phyloP scores from a whole-genome alignment of 2,329 filamentous ascomycete species.

The Alternaria gaisen region DNA sequence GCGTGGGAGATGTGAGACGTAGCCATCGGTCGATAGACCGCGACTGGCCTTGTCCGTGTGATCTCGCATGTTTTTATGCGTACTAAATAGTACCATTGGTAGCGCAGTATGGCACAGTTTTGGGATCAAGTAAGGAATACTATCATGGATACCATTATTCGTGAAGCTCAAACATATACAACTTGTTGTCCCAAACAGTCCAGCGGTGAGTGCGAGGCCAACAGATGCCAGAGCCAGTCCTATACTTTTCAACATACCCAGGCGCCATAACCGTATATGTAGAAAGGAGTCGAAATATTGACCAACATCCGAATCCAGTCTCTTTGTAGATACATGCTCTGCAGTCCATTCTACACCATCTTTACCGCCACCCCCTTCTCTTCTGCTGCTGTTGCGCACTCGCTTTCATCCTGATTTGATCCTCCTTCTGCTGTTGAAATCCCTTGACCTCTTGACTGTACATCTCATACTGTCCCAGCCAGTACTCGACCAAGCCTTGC shows the following conservation, averaged over 20 bases:
- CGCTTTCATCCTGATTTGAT: slow-evolving; percentile 35
- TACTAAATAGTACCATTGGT: background rate
- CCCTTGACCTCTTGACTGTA: slow-evolving; percentile 43
- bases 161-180: slow-evolving; percentile 8
- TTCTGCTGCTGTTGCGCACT: slow-evolving; percentile 21
- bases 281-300: background rate
- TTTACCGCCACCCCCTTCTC: slow-evolving; percentile 22
- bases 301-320: background rate
- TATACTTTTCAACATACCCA: background rate
- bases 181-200: background rate
- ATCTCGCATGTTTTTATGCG: background rate
- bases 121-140: background rate
- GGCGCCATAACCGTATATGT: slow-evolving; percentile 3
- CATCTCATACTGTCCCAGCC: slow-evolving; percentile 51
- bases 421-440: slow-evolving; percentile 37
- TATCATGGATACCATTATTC: slow-evolving; percentile 13
- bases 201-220: background rate
- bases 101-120: background rate
- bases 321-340: background rate
- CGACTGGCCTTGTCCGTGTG: too few species aligned
- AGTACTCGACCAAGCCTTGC: slow-evolving; percentile 44
- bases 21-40: too few species aligned
- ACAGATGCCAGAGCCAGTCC: background rate
- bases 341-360: background rate
- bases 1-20: too few species aligned